Base-by-base conservation (phyloP, 257 asterid genomes). In the Capsicum pubescens region DNA sequence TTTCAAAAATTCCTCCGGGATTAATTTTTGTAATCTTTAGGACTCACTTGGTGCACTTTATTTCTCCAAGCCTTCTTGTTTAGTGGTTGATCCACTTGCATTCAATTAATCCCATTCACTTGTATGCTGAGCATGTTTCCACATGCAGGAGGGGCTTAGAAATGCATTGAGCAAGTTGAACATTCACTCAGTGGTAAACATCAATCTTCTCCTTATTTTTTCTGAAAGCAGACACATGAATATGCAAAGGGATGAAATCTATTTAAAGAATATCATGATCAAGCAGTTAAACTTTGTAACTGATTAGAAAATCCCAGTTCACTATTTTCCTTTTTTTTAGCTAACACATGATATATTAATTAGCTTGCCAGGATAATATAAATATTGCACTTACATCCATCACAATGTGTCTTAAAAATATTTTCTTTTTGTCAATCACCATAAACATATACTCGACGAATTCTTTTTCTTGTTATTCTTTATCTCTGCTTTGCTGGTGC, bases 131-230 rank as follows among this genome's bases (percentile, higher is more conserved):
- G 84, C 85, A 72, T 79, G 42, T 59, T 58, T 82, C 82, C 69
- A 70, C 83, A 81, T 90, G 92, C 98, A 96, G 99, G 95, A 88
- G 84, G 95, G 76, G 87, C 97, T 97, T 86, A 90, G 86, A 74
- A 85, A 82, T 87, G 92, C 92, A 61, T 84, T 93, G 87, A 85
- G 90, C 94, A 92, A 92, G 87, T 91, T 89, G n/a, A 85, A 90
- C 58, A 87, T 97, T 68, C 85, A 84, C 63, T 85, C 98, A 19
- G 98, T 95, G 99, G 99, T 97, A 93, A 54, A 57, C 39, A 56
- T 78, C 81, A 50, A 56, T 66, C 58, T 57, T 64, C n/a, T 81
- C 74, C 39, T 80, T 66, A 46, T 78, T 13, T 46, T n/a, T 77
- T 64, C 42, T 55, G 36, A 59, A 14, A 14, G 61, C 16, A 15